Percentiles rank a stretch among this genome's conserved stretches.
Evolutionary conservation across 495 filamentous ascomycete genomes (phyloP).

Genomic region (Talaromyces stipitatus): DNA sequence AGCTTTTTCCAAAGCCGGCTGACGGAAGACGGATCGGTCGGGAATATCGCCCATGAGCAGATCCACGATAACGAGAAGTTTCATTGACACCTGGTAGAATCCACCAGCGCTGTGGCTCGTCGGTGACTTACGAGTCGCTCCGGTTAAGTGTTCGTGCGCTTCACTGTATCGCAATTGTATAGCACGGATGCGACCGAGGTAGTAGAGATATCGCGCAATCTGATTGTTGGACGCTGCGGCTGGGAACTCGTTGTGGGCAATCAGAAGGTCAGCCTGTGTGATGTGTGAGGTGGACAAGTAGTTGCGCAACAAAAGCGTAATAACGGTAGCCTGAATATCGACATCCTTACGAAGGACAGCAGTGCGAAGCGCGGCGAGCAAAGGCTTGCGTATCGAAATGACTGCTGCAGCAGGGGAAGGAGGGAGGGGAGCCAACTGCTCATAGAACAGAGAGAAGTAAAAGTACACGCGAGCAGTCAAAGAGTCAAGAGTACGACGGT

Average conservation of each 20-base stretch:
- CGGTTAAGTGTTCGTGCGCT: slow-evolving; percentile 87
- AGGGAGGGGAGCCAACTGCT: slow-evolving; percentile 77
- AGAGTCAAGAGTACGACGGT: slow-evolving; percentile 89
- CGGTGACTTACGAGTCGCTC: slow-evolving; percentile 89
- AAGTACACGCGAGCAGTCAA: slow-evolving; percentile 95
- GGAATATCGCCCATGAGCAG: slow-evolving; percentile 98
- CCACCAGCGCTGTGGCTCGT: slow-evolving; percentile 81
- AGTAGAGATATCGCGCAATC: slow-evolving; percentile 93
- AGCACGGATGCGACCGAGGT: slow-evolving; percentile 89
- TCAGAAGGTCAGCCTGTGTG: slow-evolving; percentile 88
- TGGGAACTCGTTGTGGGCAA: slow-evolving; percentile 92
- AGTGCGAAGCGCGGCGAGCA: slow-evolving; percentile 83
- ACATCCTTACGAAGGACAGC: slow-evolving; percentile 92
- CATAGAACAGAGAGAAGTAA: slow-evolving; percentile 91
- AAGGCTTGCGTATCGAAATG: slow-evolving; percentile 74
- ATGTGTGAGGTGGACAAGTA: slow-evolving; percentile 96
- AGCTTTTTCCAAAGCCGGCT: slow-evolving; percentile 73
- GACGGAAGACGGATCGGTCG: slow-evolving; percentile 87
- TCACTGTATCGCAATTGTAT: slow-evolving; percentile 95
- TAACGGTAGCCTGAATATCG: slow-evolving; percentile 92
- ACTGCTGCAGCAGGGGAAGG: slow-evolving; percentile 79
- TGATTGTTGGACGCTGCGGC: slow-evolving; percentile 92
- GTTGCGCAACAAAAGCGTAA: slow-evolving; percentile 88
- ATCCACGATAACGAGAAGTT: slow-evolving; percentile 90
- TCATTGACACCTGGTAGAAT: slow-evolving; percentile 91